These are phyloP conservation scores for Neotropicomus parvogracilis DNA, from an alignment of 1,284 basidiomycete species.

Conservation along the genomic window DNA sequence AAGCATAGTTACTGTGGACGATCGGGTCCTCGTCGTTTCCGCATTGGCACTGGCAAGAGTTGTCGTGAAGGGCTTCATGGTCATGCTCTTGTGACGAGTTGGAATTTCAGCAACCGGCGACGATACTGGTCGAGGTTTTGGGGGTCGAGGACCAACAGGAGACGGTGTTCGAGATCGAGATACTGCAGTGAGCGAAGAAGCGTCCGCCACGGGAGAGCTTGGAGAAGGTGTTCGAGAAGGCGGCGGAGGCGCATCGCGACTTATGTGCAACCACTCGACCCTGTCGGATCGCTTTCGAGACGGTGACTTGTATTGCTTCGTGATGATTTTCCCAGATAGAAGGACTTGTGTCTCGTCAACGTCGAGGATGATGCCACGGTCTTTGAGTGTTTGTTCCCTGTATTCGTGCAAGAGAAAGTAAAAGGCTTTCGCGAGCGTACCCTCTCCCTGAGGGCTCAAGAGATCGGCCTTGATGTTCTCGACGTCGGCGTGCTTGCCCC, in stretches of 20 bases:
- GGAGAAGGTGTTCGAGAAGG: slow-evolving; percentile 36
- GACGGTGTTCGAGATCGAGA: slow-evolving; percentile 45
- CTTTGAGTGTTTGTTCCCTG: slow-evolving; percentile 68
- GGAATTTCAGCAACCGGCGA: slow-evolving; percentile 29
- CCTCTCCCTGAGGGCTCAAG: slow-evolving; percentile 59
- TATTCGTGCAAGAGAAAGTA: slow-evolving; percentile 85
- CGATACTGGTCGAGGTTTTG: slow-evolving; percentile 36
- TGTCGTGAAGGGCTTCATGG: slow-evolving; percentile 24
- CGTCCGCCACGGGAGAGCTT: slow-evolving; percentile 22
- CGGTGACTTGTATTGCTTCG: slow-evolving; percentile 46
- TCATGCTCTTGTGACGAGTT: slow-evolving; percentile 33
- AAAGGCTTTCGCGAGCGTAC: slow-evolving; percentile 87
- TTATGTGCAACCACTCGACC: slow-evolving; percentile 17
- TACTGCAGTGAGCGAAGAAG: slow-evolving; percentile 20
- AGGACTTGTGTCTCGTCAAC: slow-evolving; percentile 30
- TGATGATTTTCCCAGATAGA: slow-evolving; percentile 39
- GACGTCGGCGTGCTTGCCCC: slow-evolving; percentile 65
- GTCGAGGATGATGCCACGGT: slow-evolving; percentile 53
- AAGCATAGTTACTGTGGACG: slow-evolving; percentile 31
- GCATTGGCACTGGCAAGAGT: slow-evolving; percentile 18
- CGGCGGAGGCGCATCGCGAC: slow-evolving; percentile 23
- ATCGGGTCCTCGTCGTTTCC: slow-evolving; percentile 26
- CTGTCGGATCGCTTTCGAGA: slow-evolving; percentile 24
- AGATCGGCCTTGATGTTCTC: slow-evolving; percentile 62
- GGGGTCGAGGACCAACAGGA: slow-evolving; percentile 46